Evolutionary conservation across 176 grass and related monocot species (phyloP).

Genomic region (Raddia guianensis): DNA sequence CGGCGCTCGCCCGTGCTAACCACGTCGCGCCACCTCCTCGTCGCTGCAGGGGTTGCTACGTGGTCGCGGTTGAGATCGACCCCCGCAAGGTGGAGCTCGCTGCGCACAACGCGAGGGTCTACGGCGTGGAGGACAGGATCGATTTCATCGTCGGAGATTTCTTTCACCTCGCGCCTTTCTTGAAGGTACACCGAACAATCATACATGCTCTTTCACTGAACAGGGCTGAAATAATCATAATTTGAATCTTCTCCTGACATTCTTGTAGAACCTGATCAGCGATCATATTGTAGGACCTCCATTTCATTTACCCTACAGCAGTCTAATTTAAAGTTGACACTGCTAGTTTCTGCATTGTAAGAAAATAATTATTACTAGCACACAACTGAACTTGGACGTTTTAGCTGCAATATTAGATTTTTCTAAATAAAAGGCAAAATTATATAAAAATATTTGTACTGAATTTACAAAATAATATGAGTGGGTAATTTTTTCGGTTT

Average conservation of each 20-base stretch:
- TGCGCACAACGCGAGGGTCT: conserved; percentile 64
- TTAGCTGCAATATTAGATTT: too few relatives aligned
- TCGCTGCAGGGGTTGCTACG: conserved; percentile 64
- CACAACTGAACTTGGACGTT: too few relatives aligned
- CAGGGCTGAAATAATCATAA: not conserved
- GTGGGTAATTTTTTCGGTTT: too few relatives aligned
- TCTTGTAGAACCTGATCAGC: not conserved
- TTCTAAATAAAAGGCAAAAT: too few relatives aligned
- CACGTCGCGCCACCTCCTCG: not conserved
- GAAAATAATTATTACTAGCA: too few relatives aligned
- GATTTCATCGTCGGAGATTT: conserved; percentile 70
- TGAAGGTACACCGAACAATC: conserved; percentile 38
- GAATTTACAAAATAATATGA: too few relatives aligned
- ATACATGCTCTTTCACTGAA: not conserved
- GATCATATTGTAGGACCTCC: not conserved
- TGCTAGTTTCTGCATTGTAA: too few relatives aligned
- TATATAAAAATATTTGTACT: too few relatives aligned
- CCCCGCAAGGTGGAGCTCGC: conserved; percentile 53
- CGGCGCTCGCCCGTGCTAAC: not conserved
- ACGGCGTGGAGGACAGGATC: conserved; percentile 67
- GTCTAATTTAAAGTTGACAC: too few relatives aligned
- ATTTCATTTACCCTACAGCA: not conserved
- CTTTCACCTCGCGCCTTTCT: conserved; percentile 54
- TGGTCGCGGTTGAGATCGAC: conserved; percentile 69
- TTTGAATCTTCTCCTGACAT: not conserved